A percentile compares a stretch with the other conserved stretches of the same genome.
Evolutionary conservation across 352 stramenopile species (phyloP).

Genomic region (Globisporangium nagaii): DNA sequence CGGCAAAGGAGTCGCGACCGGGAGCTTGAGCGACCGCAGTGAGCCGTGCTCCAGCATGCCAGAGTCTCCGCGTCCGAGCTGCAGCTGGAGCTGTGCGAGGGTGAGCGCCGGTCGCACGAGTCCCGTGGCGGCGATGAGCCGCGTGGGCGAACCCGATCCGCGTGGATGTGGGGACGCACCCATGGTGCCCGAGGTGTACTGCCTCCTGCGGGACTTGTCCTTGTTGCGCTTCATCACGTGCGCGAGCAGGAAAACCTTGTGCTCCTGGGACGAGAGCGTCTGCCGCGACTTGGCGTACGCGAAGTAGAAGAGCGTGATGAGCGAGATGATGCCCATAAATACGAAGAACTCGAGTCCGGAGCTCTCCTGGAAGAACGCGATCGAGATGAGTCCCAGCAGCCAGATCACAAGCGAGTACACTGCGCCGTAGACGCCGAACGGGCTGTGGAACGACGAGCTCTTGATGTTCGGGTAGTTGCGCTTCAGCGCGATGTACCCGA

Average conservation of each 20-base stretch:
- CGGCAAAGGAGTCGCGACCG: neutral
- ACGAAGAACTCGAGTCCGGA: conserved; percentile 12
- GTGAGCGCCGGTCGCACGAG: conserved; percentile 6
- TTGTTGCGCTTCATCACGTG: conserved; percentile 27
- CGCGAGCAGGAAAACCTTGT: conserved; percentile 24
- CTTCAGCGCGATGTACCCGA: conserved; percentile 28
- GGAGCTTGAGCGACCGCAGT: conserved; percentile 2
- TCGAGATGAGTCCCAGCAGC: conserved; percentile 18
- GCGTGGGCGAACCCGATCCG: neutral
- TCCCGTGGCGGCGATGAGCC: conserved; percentile 5
- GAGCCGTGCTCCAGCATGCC: neutral
- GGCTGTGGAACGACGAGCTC: conserved; percentile 25
- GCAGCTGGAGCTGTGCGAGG: neutral
- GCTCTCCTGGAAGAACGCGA: conserved; percentile 24
- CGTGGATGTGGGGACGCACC: neutral
- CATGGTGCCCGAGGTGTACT: conserved; percentile 1
- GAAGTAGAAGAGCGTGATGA: conserved; percentile 22
- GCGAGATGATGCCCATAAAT: conserved; percentile 12
- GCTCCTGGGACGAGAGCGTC: conserved; percentile 28
- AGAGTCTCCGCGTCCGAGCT: neutral
- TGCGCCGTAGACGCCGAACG: conserved; percentile 22
- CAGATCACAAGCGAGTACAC: conserved; percentile 23
- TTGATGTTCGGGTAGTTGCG: conserved; percentile 21
- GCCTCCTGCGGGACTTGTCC: conserved; percentile 8
- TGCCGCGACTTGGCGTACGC: conserved; percentile 20